Base-by-base conservation (phyloP, 2,329 filamentous ascomycete species). In the Parascedosporium putredinis region DNA sequence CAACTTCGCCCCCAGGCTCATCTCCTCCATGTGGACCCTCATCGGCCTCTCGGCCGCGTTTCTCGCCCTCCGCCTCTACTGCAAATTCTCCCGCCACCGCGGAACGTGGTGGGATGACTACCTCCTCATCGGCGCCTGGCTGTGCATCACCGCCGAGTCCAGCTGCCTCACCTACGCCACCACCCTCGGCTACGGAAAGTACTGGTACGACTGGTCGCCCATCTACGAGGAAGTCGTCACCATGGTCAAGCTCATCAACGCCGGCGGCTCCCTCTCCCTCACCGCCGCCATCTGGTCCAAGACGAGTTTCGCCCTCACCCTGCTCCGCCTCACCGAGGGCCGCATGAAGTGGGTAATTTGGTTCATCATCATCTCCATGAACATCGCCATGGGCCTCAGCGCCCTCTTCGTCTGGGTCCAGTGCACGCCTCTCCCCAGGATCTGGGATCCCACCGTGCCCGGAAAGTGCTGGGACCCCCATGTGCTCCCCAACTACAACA, bases 81-180 rank as follows among this genome's bases (percentile, higher is more conserved):
- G 57, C 53, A 60, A 60, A 50, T 55, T 53, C 22, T 48, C 51
- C 23, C 56, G 55, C 42, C 54, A 54, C 14, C 52, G 56, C 3
- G 54, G 57, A 1, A 47, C 60, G 6, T 61, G 59, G 59, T 61
- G 59, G 59, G 59, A 60, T 29, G 59, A 61, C 47, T 57, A 56
- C 14, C 49, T 61, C 3, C 50, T 61, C 7, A 49, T 61, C 24
- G 49, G 55, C 24, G 52, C 59, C 16, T 61, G 54, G 53, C 59
- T 61, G 5, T 52, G 51, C 47, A 51, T 56, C 24, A 50, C 51
- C 9, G 47, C 45, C 36, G 51, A 54, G 18, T 43, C 31, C 40
- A 51, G 50, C 25, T 27, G 34, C 36, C 25, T 55, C 27, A 52
- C 50, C 2, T 40, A 51, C 44, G 36, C 48, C 14, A 51, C 43